Evolutionary conservation across 495 filamentous ascomycete species (phyloP).

Genomic region (Aspergillus bertholletiae): DNA sequence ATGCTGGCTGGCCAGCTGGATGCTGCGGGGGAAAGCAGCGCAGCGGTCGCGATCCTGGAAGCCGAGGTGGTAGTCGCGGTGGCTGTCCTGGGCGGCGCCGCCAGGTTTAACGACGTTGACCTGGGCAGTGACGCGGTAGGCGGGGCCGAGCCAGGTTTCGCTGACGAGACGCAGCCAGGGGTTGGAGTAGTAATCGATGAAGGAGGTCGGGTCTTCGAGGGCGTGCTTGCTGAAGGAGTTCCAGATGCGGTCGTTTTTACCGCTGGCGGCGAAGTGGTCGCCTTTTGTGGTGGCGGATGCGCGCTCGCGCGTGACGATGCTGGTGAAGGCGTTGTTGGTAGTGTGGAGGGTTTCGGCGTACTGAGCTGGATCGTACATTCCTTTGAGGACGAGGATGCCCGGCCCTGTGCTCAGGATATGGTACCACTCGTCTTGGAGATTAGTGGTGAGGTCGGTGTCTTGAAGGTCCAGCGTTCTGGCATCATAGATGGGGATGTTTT

Average conservation of each 20-base stretch:
- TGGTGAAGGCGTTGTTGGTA: constrained; percentile 39
- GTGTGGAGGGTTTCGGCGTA: constrained; percentile 29
- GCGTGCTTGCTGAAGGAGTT: constrained; percentile 56
- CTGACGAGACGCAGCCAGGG: constrained; percentile 45
- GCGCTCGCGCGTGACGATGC: constrained; percentile 42
- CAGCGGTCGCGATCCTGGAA: constrained; percentile 41
- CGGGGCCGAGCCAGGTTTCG: constrained; percentile 50
- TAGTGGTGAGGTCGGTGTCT: constrained; percentile 13
- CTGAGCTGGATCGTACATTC: constrained; percentile 34
- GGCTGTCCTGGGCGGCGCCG: constrained; percentile 45
- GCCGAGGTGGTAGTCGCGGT: constrained; percentile 57
- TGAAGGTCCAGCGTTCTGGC: constrained; percentile 24
- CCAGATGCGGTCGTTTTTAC: constrained; percentile 53
- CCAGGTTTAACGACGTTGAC: constrained; percentile 55
- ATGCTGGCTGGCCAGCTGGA: constrained; percentile 44
- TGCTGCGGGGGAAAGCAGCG: constrained; percentile 34
- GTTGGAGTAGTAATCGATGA: constrained; percentile 52
- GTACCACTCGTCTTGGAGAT: constrained; percentile 54
- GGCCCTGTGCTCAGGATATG: constrained; percentile 49
- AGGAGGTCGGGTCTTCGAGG: constrained; percentile 39
- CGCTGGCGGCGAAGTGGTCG: constrained; percentile 51
- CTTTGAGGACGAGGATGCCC: constrained; percentile 48
- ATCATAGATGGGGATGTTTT: constrained; percentile 54
- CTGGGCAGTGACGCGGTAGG: constrained; percentile 50
- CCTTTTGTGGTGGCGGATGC: constrained; percentile 29